phyloP scores from a whole-genome alignment of 805 yeast species.

The Kluyveromyces dobzhanskii region DNA sequence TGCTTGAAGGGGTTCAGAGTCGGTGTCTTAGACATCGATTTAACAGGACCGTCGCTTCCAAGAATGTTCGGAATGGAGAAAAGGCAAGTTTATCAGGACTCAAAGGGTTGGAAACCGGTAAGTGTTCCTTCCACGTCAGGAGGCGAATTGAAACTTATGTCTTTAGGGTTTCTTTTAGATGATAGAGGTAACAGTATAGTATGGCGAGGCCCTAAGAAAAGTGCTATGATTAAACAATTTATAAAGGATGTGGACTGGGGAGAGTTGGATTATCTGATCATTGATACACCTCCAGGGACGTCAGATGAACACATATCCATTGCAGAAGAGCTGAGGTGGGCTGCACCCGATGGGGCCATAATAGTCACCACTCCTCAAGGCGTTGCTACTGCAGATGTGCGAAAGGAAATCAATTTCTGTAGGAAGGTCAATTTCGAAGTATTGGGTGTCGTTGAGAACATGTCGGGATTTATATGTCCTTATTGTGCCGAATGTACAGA shows the following conservation, averaged over 20 bases:
- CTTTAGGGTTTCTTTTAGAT: constrained; percentile 77
- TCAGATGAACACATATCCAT: constrained; percentile 96
- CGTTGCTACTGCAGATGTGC: constrained; percentile 89
- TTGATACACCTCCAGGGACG: constrained; percentile 99
- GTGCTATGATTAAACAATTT: constrained; percentile 95
- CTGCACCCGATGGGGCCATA: constrained; percentile 82
- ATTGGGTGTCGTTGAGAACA: constrained; percentile 86
- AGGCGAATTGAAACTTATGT: constrained; percentile 60
- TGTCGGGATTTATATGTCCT: constrained; percentile 96
- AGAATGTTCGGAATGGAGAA: constrained; percentile 90
- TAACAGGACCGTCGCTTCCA: constrained; percentile 95
- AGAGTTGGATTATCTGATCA: constrained; percentile 58
- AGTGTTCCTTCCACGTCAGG: constrained; percentile 28
- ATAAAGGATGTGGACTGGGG: constrained; percentile 91
- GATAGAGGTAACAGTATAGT: constrained; percentile 87
- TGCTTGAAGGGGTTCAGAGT: constrained; percentile 65
- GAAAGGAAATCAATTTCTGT: constrained; percentile 90
- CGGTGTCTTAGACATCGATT: constrained; percentile 92
- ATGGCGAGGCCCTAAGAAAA: constrained; percentile 98
- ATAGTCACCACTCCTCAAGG: constrained; percentile 95
- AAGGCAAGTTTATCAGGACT: constrained; percentile 70
- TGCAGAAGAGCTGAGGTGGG: constrained; percentile 75
- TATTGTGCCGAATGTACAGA: constrained; percentile 87
- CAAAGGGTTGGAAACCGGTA: constrained; percentile 92
- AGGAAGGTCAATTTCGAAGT: constrained; percentile 71